These are phyloP conservation scores for Hypoxylon fuscum DNA, from an alignment of 495 filamentous ascomycete species.

Conservation along the genomic window DNA sequence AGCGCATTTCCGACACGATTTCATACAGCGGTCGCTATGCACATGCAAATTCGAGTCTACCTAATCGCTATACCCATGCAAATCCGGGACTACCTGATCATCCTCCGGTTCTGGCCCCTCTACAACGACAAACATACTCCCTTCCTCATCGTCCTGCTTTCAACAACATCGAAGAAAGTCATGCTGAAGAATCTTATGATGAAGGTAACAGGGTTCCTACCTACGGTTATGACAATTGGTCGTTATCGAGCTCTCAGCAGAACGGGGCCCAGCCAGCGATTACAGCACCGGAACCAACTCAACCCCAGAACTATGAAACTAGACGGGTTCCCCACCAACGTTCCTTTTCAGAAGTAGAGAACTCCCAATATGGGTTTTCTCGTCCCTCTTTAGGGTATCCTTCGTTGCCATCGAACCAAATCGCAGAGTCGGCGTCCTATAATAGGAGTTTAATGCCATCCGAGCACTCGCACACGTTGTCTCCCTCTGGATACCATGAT, in stretches of 20 bases:
- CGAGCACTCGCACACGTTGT: not conserved
- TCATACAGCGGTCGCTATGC: constrained; percentile 24
- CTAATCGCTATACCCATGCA: constrained; percentile 14
- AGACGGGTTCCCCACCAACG: constrained; percentile 19
- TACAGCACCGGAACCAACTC: constrained; percentile 2
- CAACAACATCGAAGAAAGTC: constrained; percentile 38
- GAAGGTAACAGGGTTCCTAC: constrained; percentile 1
- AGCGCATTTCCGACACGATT: constrained; percentile 24
- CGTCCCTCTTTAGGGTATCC: constrained; percentile 6
- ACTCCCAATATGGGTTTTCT: constrained; percentile 10
- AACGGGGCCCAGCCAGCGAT: constrained; percentile 6
- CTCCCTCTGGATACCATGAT: constrained; percentile 14
- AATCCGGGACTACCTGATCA: constrained; percentile 8
- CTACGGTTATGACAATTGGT: constrained; percentile 25
- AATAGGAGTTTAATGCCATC: constrained; percentile 5
- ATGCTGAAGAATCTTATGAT: constrained; percentile 26
- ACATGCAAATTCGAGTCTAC: constrained; percentile 1
- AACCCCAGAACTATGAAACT: constrained; percentile 8
- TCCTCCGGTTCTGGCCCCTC: constrained; percentile 17
- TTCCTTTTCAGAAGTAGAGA: constrained; percentile 18
- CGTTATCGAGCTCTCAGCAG: constrained; percentile 13
- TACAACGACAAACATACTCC: constrained; percentile 12
- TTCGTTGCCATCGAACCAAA: not conserved
- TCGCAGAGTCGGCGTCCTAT: constrained; percentile 3
- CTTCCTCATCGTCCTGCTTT: constrained; percentile 35